Percentiles rank a stretch among this genome's conserved stretches.
phyloP scores from a whole-genome alignment of 352 stramenopile species.

The Lagenidium sp. region DNA sequence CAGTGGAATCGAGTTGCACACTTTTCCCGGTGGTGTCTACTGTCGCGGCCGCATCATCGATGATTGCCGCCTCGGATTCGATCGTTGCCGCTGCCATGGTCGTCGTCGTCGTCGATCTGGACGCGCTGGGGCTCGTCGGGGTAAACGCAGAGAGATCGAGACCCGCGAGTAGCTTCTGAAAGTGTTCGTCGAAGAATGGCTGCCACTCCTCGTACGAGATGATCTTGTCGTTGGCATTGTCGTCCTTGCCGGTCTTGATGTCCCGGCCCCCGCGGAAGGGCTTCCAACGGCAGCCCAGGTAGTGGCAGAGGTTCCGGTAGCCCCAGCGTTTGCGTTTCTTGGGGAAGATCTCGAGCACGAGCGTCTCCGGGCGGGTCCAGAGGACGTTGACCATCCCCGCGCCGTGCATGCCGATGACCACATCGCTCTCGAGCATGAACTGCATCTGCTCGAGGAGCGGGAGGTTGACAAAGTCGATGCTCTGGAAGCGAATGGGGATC shows the following conservation, averaged over 20 bases:
- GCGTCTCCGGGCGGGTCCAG: constrained; percentile 39
- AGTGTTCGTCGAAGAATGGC: constrained; percentile 35
- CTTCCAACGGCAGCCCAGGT: constrained; percentile 56
- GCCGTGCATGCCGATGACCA: constrained; percentile 80
- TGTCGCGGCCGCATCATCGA: too few species aligned
- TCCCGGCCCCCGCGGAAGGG: constrained; percentile 22
- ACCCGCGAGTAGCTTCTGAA: constrained; percentile 4
- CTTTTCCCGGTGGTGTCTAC: too few species aligned
- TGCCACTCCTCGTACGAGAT: constrained; percentile 43
- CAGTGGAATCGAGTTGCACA: too few species aligned
- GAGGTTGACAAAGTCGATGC: constrained; percentile 54
- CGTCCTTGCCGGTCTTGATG: constrained; percentile 7
- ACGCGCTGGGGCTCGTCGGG: too few species aligned
- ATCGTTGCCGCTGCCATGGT: too few species aligned
- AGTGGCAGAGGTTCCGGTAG: constrained; percentile 72
- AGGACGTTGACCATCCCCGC: constrained; percentile 72
- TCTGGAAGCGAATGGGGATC: constrained; percentile 29
- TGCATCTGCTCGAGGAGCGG: constrained; percentile 53
- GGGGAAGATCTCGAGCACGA: constrained; percentile 72
- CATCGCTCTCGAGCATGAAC: constrained; percentile 48
- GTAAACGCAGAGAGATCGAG: too few species aligned
- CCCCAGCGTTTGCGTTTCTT: constrained; percentile 39
- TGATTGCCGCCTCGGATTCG: too few species aligned
- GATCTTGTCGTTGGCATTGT: constrained; percentile 39
- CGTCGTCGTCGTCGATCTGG: background rate